A percentile compares a stretch with the other conserved stretches of the same genome.
Conservation (phyloP, 176 grass and related monocot species). For the Bromus sterilis region DNA sequence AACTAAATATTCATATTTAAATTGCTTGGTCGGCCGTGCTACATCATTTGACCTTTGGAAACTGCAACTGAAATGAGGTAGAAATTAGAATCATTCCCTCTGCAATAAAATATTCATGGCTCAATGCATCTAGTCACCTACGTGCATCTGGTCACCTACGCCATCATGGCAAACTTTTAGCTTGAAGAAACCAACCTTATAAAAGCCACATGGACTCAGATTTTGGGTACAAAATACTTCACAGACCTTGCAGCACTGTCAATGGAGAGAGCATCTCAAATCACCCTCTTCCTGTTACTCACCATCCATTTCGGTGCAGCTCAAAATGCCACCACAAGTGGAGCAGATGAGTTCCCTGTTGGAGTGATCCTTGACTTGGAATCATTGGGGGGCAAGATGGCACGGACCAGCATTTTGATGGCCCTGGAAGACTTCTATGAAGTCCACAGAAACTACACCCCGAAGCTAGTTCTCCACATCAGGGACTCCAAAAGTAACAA, state of each 20-base stretch:
- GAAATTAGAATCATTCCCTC: background rate
- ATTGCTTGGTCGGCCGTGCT: background rate
- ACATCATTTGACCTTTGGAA: background rate
- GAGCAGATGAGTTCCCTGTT: constrained; percentile 30
- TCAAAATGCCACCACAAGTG: constrained; percentile 6
- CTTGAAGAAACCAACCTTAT: background rate
- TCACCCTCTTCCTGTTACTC: constrained; percentile 2
- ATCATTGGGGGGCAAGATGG: constrained; percentile 33
- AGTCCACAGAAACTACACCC: constrained; percentile 15
- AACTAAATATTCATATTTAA: background rate
- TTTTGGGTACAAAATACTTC: background rate
- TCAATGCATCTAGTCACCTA: background rate
- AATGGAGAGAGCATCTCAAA: constrained; percentile 9
- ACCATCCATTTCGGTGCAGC: background rate
- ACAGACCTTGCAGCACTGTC: background rate
- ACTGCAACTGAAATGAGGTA: background rate
- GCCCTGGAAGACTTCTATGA: constrained; percentile 59
- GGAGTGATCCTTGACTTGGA: constrained; percentile 45
- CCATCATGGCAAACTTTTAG: background rate
- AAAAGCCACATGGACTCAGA: background rate
- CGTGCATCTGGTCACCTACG: background rate
- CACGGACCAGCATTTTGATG: constrained; percentile 35
- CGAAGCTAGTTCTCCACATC: constrained; percentile 35
- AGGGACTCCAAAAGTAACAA: constrained; percentile 23
- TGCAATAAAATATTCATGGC: background rate